phyloP scores from a whole-genome alignment of 177 flowering plant species.

The Vitis hybrid region DNA sequence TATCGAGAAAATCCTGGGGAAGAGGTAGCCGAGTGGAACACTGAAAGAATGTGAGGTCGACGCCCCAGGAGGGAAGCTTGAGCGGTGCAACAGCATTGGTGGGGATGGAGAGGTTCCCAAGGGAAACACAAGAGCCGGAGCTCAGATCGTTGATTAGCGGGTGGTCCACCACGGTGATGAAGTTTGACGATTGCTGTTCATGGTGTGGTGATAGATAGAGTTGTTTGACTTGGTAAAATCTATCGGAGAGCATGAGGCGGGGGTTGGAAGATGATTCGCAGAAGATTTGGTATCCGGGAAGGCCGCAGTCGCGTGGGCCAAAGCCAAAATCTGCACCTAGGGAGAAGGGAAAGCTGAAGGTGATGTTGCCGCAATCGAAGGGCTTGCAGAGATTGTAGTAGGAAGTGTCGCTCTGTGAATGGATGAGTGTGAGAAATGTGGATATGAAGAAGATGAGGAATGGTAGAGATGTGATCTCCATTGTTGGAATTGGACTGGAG shows the following conservation, averaged over 20 bases:
- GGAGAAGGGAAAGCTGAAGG: constrained; percentile 23
- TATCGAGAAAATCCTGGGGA: constrained; percentile 1
- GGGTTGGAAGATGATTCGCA: constrained; percentile 5
- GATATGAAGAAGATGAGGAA: too few species aligned
- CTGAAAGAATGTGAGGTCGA: constrained; percentile 3
- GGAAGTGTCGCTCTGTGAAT: not conserved
- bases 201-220: not conserved
- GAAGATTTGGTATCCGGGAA: constrained; percentile 10
- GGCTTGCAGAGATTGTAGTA: constrained; percentile 13
- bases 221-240: constrained; percentile 13
- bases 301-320: constrained; percentile 12
- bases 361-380: constrained; percentile 9
- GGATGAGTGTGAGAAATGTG: not conserved
- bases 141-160: constrained; percentile 6
- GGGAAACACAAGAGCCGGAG: not conserved
- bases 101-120: constrained; percentile 5
- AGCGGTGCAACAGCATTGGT: not conserved
- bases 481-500: too few species aligned
- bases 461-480: too few species aligned
- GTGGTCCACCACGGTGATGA: constrained; percentile 6
- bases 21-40: not conserved
- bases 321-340: not conserved
- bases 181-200: not conserved
- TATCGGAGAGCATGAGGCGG: constrained; percentile 6
- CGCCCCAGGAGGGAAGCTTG: not conserved